Evolutionary conservation across 176 grass and related monocot species (phyloP).

Genomic region (Cocos nucifera): DNA sequence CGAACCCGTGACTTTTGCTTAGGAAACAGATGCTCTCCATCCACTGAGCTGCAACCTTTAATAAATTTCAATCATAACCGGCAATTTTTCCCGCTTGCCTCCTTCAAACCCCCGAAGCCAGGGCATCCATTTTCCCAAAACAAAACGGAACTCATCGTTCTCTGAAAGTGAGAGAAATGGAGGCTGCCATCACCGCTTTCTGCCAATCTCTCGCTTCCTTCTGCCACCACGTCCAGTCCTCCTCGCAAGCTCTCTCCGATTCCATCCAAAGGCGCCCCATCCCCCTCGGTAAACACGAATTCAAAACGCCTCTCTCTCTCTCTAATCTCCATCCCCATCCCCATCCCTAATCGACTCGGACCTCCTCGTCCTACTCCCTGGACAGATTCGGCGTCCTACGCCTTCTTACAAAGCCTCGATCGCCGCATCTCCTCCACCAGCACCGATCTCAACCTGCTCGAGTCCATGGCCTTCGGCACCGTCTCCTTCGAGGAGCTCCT

Average conservation of each 20-base stretch:
- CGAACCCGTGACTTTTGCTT: too few relatives aligned
- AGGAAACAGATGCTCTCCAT: too few relatives aligned
- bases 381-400: constrained; percentile 47
- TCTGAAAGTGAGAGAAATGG: constrained; percentile 22
- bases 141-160: too few relatives aligned
- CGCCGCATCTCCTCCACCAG: constrained; percentile 28
- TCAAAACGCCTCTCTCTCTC: not conserved
- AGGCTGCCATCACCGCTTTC: constrained; percentile 36
- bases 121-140: too few relatives aligned
- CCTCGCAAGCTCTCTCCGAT: constrained; percentile 60
- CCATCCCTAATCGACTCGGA: too few relatives aligned
- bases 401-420: constrained; percentile 58
- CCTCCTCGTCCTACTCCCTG: not conserved
- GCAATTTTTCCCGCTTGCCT: too few relatives aligned
- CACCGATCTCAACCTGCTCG: constrained; percentile 52
- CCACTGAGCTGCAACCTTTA: too few relatives aligned
- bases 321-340: not conserved
- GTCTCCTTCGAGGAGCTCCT: constrained; percentile 90
- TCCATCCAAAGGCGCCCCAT: constrained; percentile 50
- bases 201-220: constrained; percentile 47
- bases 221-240: constrained; percentile 40
- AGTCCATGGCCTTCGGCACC: constrained; percentile 63
- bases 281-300: constrained; percentile 35
- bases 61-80: too few relatives aligned
- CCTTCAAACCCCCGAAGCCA: too few relatives aligned